Base-by-base conservation (phyloP, 441 rosid genomes). In the Arabidopsis hybrid region DNA sequence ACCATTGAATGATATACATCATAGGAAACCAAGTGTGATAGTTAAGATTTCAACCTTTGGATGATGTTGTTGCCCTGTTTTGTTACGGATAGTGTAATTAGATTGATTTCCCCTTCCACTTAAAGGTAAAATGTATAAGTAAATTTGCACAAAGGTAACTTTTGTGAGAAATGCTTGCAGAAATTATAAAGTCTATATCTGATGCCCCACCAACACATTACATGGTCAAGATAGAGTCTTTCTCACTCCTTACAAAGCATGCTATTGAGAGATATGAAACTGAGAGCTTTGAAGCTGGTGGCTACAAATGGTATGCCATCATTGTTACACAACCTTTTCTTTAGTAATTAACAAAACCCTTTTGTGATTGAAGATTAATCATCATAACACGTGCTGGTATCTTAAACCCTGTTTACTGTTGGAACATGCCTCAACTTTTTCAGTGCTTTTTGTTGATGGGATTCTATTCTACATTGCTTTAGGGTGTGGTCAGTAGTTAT, bases 211-310 rank as follows among this genome's bases (percentile, higher is more conserved):
- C 91, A 16, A 64, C 82, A 31, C 89, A 89, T 76, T 85, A 84
- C 83, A 45, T 65, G 43, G 47, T 87, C 60, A 87, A 77, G 66
- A 76, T 89, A 49, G 85, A 85, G 69, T 79, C 73, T n/a, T 86
- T 78, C 69, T 87, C 89, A 14, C 72, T 79, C 60, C 86, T 87
- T 45, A 8, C 74, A 10, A 81, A 83, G 74, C 74, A 66, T 76
- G 64, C 74, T 11, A 47, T 83, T 35, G 85, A 85, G 40, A 88
- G 83, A 65, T 86, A 88, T 45, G 93, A 86, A 83, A 83, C 90
- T 2, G 83, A 72, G 45, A 80, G 68, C 69, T 91, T 91, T 80
- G 85, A 85, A 82, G 95, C 93, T 11, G 87, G 88, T 62, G 93
- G 91, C 76, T 87, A 84, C 79, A 87, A 84, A 77, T 88, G 97